Conservation (phyloP, 305 asterid species). For the Ruellia speciosa region DNA sequence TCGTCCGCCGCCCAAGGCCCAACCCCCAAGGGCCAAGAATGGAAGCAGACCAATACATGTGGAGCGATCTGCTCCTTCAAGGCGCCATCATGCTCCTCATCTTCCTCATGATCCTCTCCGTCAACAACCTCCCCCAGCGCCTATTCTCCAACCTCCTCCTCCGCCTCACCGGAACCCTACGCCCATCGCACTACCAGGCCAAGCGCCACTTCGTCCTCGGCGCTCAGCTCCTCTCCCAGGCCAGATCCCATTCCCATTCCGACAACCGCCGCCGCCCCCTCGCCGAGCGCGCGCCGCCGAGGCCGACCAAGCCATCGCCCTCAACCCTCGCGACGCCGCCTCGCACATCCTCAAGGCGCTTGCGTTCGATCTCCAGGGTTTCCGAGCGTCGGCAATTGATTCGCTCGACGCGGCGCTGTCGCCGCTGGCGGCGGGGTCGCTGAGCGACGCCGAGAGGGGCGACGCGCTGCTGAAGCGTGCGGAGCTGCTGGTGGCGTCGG, state of each 20-base stretch:
- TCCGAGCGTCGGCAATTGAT: constrained; percentile 48
- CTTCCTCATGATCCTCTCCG: constrained; percentile 36
- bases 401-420: constrained; percentile 57
- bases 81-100: constrained; percentile 25
- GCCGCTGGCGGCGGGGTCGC: constrained; percentile 34
- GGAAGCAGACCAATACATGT: constrained; percentile 24
- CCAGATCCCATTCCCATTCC: constrained; percentile 34
- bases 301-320: constrained; percentile 47
- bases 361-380: constrained; percentile 53
- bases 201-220: constrained; percentile 61
- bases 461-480: constrained; percentile 62
- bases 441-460: constrained; percentile 42
- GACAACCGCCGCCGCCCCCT: constrained; percentile 11
- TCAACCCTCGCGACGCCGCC: constrained; percentile 56
- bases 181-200: constrained; percentile 36
- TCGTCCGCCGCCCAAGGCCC: too few relatives aligned
- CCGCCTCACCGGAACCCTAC: constrained; percentile 1
- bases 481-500: constrained; percentile 34
- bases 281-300: constrained; percentile 39
- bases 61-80: constrained; percentile 50
- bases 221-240: constrained; percentile 53
- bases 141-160: constrained; percentile 45
- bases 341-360: constrained; percentile 57
- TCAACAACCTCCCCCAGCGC: constrained; percentile 45
- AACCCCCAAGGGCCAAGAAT: too few relatives aligned